These are phyloP conservation scores for Hypomyces rosellus DNA, from an alignment of 2,329 filamentous ascomycete genomes.

Conservation along the genomic window DNA sequence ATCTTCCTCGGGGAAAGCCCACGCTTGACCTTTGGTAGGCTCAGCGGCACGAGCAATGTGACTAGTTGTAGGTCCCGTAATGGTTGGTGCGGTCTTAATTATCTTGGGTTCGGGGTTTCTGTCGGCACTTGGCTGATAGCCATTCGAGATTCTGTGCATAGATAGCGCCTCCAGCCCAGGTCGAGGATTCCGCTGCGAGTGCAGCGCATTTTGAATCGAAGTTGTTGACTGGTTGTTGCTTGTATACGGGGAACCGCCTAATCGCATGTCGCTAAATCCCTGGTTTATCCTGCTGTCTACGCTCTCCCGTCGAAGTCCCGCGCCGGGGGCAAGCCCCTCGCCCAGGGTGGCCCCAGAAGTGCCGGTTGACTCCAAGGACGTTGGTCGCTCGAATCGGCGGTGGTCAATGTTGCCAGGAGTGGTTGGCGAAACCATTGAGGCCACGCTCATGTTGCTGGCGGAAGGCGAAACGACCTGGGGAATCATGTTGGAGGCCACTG, in stretches of 20 bases:
- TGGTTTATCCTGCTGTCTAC: constrained; percentile 75
- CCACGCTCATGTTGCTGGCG: constrained; percentile 57
- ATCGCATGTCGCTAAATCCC: constrained; percentile 61
- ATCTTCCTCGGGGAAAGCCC: constrained; percentile 74
- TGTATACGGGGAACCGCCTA: constrained; percentile 63
- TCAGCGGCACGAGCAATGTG: constrained; percentile 65
- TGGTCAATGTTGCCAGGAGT: constrained; percentile 38
- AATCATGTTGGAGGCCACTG: constrained; percentile 44
- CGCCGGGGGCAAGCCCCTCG: constrained; percentile 36
- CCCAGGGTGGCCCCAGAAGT: constrained; percentile 25
- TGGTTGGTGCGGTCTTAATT: constrained; percentile 64
- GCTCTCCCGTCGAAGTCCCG: constrained; percentile 60
- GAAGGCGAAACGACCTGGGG: constrained; percentile 50
- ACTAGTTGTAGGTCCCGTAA: constrained; percentile 62
- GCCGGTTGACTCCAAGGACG: constrained; percentile 28
- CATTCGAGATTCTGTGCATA: constrained; percentile 56
- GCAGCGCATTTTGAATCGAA: constrained; percentile 65
- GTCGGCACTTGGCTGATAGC: constrained; percentile 55
- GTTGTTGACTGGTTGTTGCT: constrained; percentile 71
- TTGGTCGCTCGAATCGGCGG: constrained; percentile 38
- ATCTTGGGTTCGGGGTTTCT: constrained; percentile 51
- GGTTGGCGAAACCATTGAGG: constrained; percentile 58
- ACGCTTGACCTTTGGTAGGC: constrained; percentile 75
- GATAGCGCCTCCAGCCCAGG: constrained; percentile 45
- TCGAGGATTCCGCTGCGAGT: constrained; percentile 58